Evolutionary conservation across 805 yeast species (phyloP).

Genomic region (Clavispora santaluciae): DNA sequence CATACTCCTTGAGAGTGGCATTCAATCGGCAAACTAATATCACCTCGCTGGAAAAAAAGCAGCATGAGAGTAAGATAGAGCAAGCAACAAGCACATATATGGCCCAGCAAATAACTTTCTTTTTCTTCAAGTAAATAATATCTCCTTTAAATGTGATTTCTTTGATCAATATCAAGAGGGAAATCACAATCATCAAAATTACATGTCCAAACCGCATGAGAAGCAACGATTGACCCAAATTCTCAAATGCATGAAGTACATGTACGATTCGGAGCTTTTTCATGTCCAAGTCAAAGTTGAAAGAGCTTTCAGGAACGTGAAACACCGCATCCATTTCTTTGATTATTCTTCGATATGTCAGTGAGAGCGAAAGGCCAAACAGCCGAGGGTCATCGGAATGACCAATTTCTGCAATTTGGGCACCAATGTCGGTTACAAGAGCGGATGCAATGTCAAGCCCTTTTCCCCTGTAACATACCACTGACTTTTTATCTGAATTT

Average conservation of each 20-base stretch:
- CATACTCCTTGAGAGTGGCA: not conserved
- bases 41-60: not conserved
- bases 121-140: too few relatives aligned
- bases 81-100: not conserved
- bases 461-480: constrained; percentile 28
- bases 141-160: not conserved
- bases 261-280: constrained; percentile 10
- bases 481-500: constrained; percentile 16
- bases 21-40: not conserved
- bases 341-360: constrained; percentile 7
- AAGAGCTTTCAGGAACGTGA: not conserved
- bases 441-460: constrained; percentile 47
- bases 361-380: constrained; percentile 10
- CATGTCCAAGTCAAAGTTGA: constrained; percentile 6
- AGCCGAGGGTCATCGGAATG: constrained; percentile 31
- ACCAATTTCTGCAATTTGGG: constrained; percentile 39
- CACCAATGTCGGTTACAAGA: constrained; percentile 47
- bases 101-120: not conserved
- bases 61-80: not conserved
- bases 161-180: not conserved
- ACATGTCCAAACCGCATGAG: not conserved
- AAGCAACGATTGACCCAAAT: not conserved
- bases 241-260: not conserved
- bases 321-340: constrained; percentile 6
- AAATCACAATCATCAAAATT: not conserved